These are phyloP conservation scores for Nicotiana paniculata DNA, from an alignment of 257 asterid genomes.

Conservation along the genomic window DNA sequence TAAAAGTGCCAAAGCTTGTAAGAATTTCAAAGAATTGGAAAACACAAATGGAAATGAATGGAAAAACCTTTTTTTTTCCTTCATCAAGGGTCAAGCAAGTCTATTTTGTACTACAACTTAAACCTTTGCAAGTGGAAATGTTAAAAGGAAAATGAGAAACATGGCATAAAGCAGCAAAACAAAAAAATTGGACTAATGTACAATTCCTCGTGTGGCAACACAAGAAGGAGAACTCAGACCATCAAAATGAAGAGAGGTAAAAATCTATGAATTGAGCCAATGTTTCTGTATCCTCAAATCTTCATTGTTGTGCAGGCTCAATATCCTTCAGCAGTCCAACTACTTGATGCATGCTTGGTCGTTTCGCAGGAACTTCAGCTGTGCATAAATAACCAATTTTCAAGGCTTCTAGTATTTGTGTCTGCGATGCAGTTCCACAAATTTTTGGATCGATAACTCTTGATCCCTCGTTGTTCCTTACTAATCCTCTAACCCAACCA, in stretches of 20 bases:
- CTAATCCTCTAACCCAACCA: conserved; percentile 25
- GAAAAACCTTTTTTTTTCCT: neutral
- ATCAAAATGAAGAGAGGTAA: neutral
- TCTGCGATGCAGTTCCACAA: conserved; percentile 15
- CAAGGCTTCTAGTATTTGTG: conserved; percentile 22
- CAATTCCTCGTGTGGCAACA: conserved; percentile 2
- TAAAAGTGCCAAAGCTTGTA: neutral
- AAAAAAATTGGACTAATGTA: conserved; percentile 12
- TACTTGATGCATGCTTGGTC: conserved; percentile 30
- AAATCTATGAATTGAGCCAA: neutral
- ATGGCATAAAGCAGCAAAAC: neutral
- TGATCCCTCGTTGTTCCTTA: conserved; percentile 20
- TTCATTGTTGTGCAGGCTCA: conserved; percentile 4
- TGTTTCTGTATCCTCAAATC: neutral
- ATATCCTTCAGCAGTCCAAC: conserved; percentile 31
- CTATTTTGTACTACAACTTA: conserved; percentile 1
- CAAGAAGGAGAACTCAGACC: neutral
- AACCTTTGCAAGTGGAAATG: conserved; percentile 2
- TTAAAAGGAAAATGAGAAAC: conserved; percentile 4
- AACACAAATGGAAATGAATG: neutral
- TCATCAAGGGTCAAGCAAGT: neutral
- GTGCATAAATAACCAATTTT: conserved; percentile 32
- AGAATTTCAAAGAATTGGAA: neutral
- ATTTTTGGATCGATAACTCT: conserved; percentile 25
- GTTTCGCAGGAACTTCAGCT: conserved; percentile 22